These are phyloP conservation scores for Suillus decipiens DNA, from an alignment of 768 basidiomycete species.

Conservation along the genomic window DNA sequence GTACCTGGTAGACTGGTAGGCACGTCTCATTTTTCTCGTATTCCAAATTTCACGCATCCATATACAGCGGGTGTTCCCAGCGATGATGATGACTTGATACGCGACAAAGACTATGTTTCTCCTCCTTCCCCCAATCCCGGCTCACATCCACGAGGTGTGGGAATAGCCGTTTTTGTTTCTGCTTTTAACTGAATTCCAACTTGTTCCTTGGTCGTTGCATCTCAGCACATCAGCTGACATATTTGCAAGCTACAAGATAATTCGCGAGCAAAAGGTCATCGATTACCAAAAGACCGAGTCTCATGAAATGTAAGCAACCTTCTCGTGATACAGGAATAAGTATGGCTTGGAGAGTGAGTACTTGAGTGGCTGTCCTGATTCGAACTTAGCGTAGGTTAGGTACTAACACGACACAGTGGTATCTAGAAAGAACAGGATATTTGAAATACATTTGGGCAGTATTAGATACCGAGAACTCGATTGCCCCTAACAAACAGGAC, in stretches of 20 bases:
- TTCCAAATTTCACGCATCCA: too few relatives aligned
- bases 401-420: background rate
- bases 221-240: too few relatives aligned
- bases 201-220: too few relatives aligned
- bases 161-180: too few relatives aligned
- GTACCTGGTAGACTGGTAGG: too few relatives aligned
- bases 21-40: too few relatives aligned
- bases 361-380: background rate
- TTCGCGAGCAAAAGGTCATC: background rate
- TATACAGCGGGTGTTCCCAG: too few relatives aligned
- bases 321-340: background rate
- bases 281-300: background rate
- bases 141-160: too few relatives aligned
- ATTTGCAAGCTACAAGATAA: background rate
- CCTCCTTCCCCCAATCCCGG: too few relatives aligned
- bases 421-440: background rate
- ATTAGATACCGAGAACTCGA: background rate
- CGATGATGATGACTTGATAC: too few relatives aligned
- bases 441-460: background rate
- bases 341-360: background rate
- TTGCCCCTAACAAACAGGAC: conserved; percentile 18
- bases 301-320: background rate
- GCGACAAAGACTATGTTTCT: too few relatives aligned
- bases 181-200: too few relatives aligned
- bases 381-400: background rate